Evolutionary conservation across 1,284 basidiomycete genomes (phyloP), one percentile per base, ranked within the genome.

Genomic region (Sanghuangporus baumii): DNA sequence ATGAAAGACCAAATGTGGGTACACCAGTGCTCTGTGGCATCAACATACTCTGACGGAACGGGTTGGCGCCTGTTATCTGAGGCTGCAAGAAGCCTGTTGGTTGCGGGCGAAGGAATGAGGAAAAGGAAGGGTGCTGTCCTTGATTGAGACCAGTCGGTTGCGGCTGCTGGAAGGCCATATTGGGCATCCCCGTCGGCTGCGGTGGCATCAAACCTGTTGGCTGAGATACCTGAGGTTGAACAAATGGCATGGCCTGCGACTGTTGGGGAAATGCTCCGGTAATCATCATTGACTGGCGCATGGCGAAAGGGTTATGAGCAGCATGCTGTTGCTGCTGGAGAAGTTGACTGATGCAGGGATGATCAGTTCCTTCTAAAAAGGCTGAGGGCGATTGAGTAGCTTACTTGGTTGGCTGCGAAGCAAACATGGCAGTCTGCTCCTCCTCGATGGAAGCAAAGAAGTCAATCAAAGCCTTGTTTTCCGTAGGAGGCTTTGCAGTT

Each of bases 401-500:
- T 9, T 67, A 84, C 87, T 81, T 86, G 67, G 80, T 79, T 3
- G 80, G 79, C 67, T 81, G 79, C 1, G 85, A 81, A 67, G 87
- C 86, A 72, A 89, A 91, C 79, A 88, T 87, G n/a, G 82, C 81
- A 6, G 85, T 78, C 71, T 92, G 88, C 63, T 92, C 87, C 59
- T 86, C 83, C 73, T 98, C 95, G 69, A 99, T 97, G 16, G 92
- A 86, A 56, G 84, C 79, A 76, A 99, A 98, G 79, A 99, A 97
- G 75, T 99, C 97, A 41, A 88, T 77, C 61, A 92, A 80, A 20
- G 80, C 79, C 62, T 81, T 71, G 66, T 71, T 72, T 7, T 73
- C 48, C 31, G 52, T 34, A 3, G 59, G 55, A 20, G 66, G 58
- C 6, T 57, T 69, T n/a, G 66, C 64, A 38, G 57, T 43, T 56